Evolutionary conservation across 2,329 filamentous ascomycete species (phyloP).

Genomic region (Penicillium paneum): DNA sequence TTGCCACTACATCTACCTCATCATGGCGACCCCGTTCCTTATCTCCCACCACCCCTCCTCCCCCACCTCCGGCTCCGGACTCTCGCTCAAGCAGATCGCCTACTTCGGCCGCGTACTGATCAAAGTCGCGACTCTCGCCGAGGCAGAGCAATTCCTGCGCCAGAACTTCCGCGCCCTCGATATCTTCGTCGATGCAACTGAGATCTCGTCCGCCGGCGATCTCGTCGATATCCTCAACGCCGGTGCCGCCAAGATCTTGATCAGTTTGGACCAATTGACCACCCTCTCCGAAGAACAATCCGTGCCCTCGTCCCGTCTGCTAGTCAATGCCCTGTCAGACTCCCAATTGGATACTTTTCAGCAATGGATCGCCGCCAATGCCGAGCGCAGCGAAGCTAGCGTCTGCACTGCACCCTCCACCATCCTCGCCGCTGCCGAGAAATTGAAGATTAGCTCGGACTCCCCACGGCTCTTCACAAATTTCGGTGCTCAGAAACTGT

Average conservation of each 20-base stretch:
- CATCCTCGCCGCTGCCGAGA: slow-evolving; percentile 41
- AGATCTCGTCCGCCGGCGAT: slow-evolving; percentile 66
- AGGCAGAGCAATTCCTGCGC: slow-evolving; percentile 53
- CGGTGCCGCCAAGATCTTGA: slow-evolving; percentile 81
- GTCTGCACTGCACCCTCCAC: slow-evolving; percentile 34
- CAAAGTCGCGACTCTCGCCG: slow-evolving; percentile 43
- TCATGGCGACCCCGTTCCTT: slow-evolving; percentile 44
- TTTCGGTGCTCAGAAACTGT: slow-evolving; percentile 37
- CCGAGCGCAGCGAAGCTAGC: slow-evolving; percentile 37
- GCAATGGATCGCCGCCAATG: slow-evolving; percentile 38
- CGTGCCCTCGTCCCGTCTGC: slow-evolving; percentile 55
- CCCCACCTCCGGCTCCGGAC: slow-evolving; percentile 50
- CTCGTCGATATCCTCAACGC: slow-evolving; percentile 77
- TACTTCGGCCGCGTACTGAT: slow-evolving; percentile 59
- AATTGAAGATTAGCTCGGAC: slow-evolving; percentile 37
- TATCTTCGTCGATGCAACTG: slow-evolving; percentile 74
- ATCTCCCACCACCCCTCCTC: slow-evolving; percentile 43
- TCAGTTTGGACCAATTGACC: slow-evolving; percentile 65
- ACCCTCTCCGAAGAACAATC: slow-evolving; percentile 51
- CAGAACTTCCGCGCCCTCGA: slow-evolving; percentile 55
- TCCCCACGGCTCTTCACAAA: slow-evolving; percentile 42
- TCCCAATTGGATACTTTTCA: slow-evolving; percentile 40
- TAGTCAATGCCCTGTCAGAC: slow-evolving; percentile 50
- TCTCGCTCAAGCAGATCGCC: slow-evolving; percentile 53
- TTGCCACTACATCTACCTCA: slow-evolving; percentile 7